Evolutionary conservation across 768 basidiomycete species (phyloP).

Genomic region (Suillus discolor): DNA sequence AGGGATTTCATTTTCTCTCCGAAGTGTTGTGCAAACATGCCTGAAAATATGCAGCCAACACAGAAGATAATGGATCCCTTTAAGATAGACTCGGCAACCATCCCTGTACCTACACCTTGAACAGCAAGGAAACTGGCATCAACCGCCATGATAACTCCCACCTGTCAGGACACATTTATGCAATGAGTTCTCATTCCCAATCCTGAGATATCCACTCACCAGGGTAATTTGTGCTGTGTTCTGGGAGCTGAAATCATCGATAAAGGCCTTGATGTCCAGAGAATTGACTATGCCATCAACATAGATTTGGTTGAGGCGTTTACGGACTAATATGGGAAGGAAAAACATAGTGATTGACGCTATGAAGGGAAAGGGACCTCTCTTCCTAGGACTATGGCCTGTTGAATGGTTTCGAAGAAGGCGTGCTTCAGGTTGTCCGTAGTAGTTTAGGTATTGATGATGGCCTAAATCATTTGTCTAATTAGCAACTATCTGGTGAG

Average conservation of each 20-base stretch:
- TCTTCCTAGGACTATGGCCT: not conserved
- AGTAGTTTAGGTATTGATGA: slow-evolving; percentile 2
- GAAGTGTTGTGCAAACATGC: slow-evolving; percentile 7
- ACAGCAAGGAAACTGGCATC: slow-evolving; percentile 2
- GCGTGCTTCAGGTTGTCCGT: not conserved
- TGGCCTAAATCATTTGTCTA: not conserved
- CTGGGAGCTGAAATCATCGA: not conserved
- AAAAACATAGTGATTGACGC: not conserved
- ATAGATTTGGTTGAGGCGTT: not conserved
- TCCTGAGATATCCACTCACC: not conserved
- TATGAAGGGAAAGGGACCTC: not conserved
- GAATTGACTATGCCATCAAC: not conserved
- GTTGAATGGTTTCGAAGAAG: not conserved
- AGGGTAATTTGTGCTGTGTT: not conserved
- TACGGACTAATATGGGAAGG: not conserved
- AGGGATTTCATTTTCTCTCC: not conserved
- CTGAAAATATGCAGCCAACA: slow-evolving; percentile 2
- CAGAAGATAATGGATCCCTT: too few species aligned
- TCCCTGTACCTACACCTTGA: not conserved
- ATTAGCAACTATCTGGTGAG: not conserved
- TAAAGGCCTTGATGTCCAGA: not conserved
- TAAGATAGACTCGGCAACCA: not conserved
- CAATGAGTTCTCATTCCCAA: not conserved
- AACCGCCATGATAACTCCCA: not conserved
- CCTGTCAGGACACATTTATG: not conserved